These are phyloP conservation scores for Trichophyton rubrum DNA, from an alignment of 2,329 filamentous ascomycete species.

Conservation along the genomic window DNA sequence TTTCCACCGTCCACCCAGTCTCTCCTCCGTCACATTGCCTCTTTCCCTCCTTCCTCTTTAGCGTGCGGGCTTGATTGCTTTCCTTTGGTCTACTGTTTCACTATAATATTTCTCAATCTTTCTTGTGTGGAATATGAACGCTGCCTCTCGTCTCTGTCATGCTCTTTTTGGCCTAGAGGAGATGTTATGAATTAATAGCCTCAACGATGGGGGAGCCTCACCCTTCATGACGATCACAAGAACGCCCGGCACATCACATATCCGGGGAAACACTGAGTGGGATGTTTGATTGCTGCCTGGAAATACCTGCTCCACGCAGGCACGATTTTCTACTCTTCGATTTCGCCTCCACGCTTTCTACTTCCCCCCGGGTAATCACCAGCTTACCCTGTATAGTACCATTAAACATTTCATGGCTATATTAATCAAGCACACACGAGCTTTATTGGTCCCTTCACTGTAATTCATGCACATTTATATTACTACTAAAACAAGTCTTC, in stretches of 20 bases:
- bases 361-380: background rate
- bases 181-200: background rate
- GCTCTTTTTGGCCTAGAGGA: background rate
- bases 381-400: background rate
- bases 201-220: background rate
- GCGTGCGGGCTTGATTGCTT: background rate
- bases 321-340: background rate
- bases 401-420: background rate
- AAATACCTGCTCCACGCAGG: background rate
- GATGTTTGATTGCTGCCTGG: background rate
- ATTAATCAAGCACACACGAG: background rate
- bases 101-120: background rate
- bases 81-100: background rate
- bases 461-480: no score
- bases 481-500: background rate
- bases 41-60: background rate
- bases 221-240: no score
- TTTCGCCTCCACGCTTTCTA: background rate
- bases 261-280: background rate
- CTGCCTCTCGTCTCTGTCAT: background rate
- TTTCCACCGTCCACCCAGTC: background rate
- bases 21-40: background rate
- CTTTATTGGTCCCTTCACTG: background rate
- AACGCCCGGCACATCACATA: no score
- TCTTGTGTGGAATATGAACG: conserved; percentile 3